These are phyloP conservation scores for Trichoderma breve DNA, from an alignment of 2,329 filamentous ascomycete species.

Conservation along the genomic window DNA sequence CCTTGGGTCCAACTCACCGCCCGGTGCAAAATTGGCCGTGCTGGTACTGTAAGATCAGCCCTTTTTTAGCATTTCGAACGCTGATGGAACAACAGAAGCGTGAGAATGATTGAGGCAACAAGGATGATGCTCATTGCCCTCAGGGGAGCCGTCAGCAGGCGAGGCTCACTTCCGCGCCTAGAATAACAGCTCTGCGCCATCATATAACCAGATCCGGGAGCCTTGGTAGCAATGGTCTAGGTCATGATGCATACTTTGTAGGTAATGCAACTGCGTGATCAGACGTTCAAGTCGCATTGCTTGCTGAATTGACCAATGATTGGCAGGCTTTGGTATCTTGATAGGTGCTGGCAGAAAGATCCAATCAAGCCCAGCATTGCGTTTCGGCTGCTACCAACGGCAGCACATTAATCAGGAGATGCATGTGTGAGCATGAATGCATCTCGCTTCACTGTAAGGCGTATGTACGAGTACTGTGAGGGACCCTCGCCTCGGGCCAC, in stretches of 20 bases:
- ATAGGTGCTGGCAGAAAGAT: neutral
- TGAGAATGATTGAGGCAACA: neutral
- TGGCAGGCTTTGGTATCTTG: neutral
- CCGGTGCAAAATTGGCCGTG: neutral
- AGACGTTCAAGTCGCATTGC: neutral
- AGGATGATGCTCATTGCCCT: slow-evolving; percentile 5
- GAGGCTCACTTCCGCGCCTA: slow-evolving; percentile 12
- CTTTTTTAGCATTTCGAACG: slow-evolving; percentile 4
- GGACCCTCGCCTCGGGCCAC: slow-evolving; percentile 4
- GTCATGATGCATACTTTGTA: neutral
- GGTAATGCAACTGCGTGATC: neutral
- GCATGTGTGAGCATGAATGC: neutral
- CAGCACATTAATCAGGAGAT: slow-evolving; percentile 1
- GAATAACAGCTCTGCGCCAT: neutral
- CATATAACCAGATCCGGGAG: neutral
- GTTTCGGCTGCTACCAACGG: neutral
- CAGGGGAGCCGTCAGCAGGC: slow-evolving; percentile 13
- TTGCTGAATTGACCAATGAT: neutral
- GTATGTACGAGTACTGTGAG: slow-evolving; percentile 8
- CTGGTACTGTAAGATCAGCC: slow-evolving; percentile 13
- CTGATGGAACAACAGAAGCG: slow-evolving; percentile 6
- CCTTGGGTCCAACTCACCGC: neutral
- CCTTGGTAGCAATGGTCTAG: neutral
- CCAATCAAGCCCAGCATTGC: neutral
- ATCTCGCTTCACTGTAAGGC: slow-evolving; percentile 8